Conservation (phyloP, 208 protist genomes). For the Leishmania lainsoni region DNA sequence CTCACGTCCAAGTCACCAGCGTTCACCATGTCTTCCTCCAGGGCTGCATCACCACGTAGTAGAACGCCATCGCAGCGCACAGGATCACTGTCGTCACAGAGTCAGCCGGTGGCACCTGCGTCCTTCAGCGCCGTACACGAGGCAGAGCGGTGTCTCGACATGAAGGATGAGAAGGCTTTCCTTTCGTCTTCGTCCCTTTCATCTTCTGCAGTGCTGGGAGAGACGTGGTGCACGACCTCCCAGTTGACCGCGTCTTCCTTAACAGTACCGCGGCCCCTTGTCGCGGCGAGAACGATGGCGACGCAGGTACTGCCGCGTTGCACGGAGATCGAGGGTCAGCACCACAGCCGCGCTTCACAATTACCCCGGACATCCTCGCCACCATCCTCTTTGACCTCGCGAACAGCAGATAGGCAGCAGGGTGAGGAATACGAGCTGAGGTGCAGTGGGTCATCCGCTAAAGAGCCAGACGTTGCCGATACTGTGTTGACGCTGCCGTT, state of each 20-base stretch:
- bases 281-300: not conserved
- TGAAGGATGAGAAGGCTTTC: not conserved
- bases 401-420: not conserved
- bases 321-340: not conserved
- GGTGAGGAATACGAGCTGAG: not conserved
- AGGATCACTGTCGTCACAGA: not conserved
- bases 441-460: not conserved
- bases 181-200: not conserved
- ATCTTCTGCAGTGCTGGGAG: not conserved
- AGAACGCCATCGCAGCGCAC: not conserved
- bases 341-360: not conserved
- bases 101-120: not conserved
- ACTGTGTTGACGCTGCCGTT: not conserved
- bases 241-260: not conserved
- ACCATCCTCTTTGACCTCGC: not conserved
- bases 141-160: not conserved
- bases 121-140: not conserved
- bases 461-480: not conserved
- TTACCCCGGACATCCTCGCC: not conserved
- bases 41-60: not conserved
- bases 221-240: not conserved
- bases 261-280: not conserved
- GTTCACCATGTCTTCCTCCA: not conserved
- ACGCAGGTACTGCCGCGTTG: constrained; percentile 6
- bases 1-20: not conserved